phyloP scores from a whole-genome alignment of 2,329 filamentous ascomycete genomes.

The Ceratocystis variospora region DNA sequence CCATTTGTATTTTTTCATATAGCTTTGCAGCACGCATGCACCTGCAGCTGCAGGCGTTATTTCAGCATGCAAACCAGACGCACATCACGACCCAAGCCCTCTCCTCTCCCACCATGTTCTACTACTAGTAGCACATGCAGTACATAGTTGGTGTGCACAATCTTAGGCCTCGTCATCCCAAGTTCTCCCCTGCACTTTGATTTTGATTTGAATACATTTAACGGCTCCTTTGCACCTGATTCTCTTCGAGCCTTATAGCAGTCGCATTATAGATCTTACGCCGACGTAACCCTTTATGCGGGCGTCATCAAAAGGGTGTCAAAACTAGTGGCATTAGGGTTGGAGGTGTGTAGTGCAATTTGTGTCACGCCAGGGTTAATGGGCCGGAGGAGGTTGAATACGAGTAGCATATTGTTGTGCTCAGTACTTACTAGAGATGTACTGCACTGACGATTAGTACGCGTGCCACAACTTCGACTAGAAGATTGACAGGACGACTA shows the following conservation, averaged over 20 bases:
- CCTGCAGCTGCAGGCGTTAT: background rate
- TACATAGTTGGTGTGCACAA: background rate
- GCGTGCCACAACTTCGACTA: no score
- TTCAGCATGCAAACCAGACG: background rate
- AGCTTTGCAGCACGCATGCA: background rate
- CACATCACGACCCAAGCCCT: conserved; percentile 2
- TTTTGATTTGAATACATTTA: background rate
- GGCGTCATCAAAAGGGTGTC: no score
- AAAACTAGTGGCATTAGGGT: background rate
- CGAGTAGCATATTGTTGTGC: no score
- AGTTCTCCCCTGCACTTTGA: no score
- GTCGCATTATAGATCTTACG: background rate
- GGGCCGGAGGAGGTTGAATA: background rate
- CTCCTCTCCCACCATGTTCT: background rate
- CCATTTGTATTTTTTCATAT: background rate
- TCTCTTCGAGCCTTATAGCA: background rate
- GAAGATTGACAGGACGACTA: no score
- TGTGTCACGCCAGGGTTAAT: background rate
- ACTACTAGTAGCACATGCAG: background rate
- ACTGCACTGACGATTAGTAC: no score
- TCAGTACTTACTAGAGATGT: no score
- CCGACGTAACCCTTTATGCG: background rate
- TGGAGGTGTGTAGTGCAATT: background rate
- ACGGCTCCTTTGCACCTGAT: background rate
- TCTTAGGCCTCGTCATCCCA: background rate